Evolutionary conservation across 371 early-diverging fungal species (phyloP).

Genomic region (Mortierella sp.): DNA sequence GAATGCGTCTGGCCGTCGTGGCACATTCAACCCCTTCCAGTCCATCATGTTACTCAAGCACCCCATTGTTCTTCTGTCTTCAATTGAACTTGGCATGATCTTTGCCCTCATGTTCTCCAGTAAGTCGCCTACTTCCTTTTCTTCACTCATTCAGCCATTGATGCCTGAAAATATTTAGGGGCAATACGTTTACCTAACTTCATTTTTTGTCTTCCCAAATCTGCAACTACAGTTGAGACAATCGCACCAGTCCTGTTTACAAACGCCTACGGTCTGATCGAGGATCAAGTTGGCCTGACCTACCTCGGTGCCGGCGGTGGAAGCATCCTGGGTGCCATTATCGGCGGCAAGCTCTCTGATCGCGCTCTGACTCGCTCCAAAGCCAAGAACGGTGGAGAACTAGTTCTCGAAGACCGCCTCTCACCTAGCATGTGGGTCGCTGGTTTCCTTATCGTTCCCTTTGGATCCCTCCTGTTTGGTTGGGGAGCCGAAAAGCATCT

Average conservation of each 20-base stretch:
- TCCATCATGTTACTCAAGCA: slow-evolving; percentile 62
- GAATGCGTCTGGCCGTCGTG: slow-evolving; percentile 11
- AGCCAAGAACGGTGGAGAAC: slow-evolving; percentile 63
- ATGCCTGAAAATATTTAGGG: not conserved
- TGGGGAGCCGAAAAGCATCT: slow-evolving; percentile 68
- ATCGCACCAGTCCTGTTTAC: slow-evolving; percentile 40
- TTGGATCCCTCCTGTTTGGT: slow-evolving; percentile 70
- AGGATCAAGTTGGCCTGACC: slow-evolving; percentile 59
- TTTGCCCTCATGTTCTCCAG: slow-evolving; percentile 65
- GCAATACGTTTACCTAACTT: not conserved
- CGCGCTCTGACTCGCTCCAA: slow-evolving; percentile 62
- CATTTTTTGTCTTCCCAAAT: not conserved
- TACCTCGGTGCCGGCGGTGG: slow-evolving; percentile 68
- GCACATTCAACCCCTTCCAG: slow-evolving; percentile 47
- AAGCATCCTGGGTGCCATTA: slow-evolving; percentile 67
- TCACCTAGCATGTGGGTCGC: slow-evolving; percentile 69
- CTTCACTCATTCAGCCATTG: no score
- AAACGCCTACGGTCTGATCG: slow-evolving; percentile 29
- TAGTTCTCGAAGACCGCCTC: slow-evolving; percentile 70
- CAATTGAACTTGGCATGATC: slow-evolving; percentile 66
- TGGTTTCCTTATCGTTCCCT: slow-evolving; percentile 67
- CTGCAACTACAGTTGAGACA: slow-evolving; percentile 35
- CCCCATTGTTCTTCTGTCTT: slow-evolving; percentile 63
- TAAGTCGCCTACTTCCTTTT: slow-evolving; percentile 14
- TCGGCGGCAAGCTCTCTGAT: slow-evolving; percentile 70